Evolutionary conservation across 208 protist genomes (phyloP).

Genomic region (Wallacemonas rigidus): DNA sequence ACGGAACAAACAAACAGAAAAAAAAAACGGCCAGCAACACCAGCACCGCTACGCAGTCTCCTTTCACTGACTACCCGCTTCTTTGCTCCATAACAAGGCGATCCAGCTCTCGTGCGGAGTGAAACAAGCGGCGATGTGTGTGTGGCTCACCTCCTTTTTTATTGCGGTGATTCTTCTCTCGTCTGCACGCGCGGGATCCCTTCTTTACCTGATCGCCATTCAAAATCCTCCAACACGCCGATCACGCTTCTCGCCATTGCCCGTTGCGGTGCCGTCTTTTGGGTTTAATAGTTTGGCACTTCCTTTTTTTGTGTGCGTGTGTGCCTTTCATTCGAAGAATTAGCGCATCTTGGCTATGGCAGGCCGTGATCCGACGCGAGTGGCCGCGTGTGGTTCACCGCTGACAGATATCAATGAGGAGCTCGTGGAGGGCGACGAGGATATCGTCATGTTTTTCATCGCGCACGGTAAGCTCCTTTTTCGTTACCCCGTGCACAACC

Average conservation of each 20-base stretch:
- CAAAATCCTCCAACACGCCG: too few species aligned
- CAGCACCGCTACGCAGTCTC: too few species aligned
- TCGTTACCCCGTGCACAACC: constrained; percentile 74
- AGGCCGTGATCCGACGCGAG: neutral
- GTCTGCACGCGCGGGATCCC: too few species aligned
- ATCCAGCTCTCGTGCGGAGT: too few species aligned
- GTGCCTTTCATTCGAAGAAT: neutral
- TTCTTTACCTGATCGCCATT: too few species aligned
- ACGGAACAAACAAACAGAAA: neutral
- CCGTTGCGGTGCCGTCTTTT: too few species aligned
- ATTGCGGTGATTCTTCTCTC: neutral
- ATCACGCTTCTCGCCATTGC: too few species aligned
- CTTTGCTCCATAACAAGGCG: too few species aligned
- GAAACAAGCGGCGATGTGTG: neutral
- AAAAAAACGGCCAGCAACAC: neutral
- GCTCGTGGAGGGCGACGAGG: constrained; percentile 1
- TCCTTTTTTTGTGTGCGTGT: constrained; percentile 9
- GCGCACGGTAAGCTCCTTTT: constrained; percentile 79
- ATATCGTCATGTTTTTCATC: constrained; percentile 77
- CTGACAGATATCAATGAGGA: neutral
- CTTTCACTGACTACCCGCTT: too few species aligned
- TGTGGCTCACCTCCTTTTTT: neutral
- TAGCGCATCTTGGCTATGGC: neutral
- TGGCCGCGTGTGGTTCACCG: neutral
- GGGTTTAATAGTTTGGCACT: too few species aligned